Evolutionary conservation across 345 rosid genomes (phyloP).

Genomic region (Gossypium thurberi): DNA sequence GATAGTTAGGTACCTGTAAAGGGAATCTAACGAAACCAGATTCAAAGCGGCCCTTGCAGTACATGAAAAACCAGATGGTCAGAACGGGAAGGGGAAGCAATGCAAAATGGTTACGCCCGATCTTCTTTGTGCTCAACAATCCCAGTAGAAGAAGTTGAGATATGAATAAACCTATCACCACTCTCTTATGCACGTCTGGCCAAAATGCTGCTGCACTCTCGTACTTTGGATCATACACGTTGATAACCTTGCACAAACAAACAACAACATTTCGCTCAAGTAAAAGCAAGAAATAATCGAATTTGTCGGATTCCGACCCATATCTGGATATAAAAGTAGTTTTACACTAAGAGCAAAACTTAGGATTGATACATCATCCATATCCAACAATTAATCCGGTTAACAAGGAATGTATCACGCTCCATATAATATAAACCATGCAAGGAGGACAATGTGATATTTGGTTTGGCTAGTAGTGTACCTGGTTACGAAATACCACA

Average conservation of each 20-base stretch:
- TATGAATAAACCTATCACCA: conserved; percentile 55
- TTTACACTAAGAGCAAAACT: too few species aligned
- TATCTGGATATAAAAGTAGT: too few species aligned
- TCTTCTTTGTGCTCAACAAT: conserved; percentile 67
- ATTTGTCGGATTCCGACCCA: too few species aligned
- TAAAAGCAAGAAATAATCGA: too few species aligned
- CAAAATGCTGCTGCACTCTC: conserved; percentile 94
- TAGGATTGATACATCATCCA: too few species aligned
- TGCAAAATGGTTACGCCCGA: conserved; percentile 33
- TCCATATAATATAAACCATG: neutral
- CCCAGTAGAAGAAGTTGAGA: conserved; percentile 83
- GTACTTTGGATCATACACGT: conserved; percentile 76
- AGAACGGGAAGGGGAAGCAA: conserved; percentile 66
- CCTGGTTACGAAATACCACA: conserved; percentile 88
- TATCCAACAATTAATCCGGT: too few species aligned
- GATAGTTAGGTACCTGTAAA: conserved; percentile 41
- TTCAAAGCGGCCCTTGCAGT: conserved; percentile 84
- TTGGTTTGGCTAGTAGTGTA: conserved; percentile 19
- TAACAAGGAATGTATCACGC: too few species aligned
- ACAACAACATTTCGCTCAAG: neutral
- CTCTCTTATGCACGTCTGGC: conserved; percentile 87
- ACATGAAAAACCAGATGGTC: conserved; percentile 70
- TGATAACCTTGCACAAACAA: conserved; percentile 56
- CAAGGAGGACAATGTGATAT: neutral
- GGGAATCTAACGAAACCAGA: conserved; percentile 78